Base-by-base conservation (phyloP, 495 filamentous ascomycete genomes). In the Xylaria intraflava region DNA sequence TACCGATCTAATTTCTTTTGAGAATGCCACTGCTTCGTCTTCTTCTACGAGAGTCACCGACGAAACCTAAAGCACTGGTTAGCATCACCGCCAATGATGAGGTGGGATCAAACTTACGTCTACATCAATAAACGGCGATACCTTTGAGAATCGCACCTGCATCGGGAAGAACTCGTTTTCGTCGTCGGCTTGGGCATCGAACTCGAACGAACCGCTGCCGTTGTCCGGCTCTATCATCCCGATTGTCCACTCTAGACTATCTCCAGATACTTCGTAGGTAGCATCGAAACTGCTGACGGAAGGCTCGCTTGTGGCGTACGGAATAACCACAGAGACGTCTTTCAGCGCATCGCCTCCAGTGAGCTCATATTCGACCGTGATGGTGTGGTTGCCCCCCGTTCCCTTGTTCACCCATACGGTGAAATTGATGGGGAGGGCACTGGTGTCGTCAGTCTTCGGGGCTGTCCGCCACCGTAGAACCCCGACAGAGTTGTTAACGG, bases 131-230 rank as follows among this genome's bases (percentile, higher is more conserved):
- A 92, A 90, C 20, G 92, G 92, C 47, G 76, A 82, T 36, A 83
- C 78, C 75, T 95, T 95, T 30, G 86, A 83, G 74, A 97, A 97
- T 24, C 82, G 82, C 27, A 96, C 87, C 42, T 79, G 83, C 91
- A 97, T 96, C 1, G 92, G 92, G 83, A 97, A 97, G 72, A 96
- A 96, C 55, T 94, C 90, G 49, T 84, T 82, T 68, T 96, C 92
- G 49, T 83, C 82, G 43, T 83, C 82, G 26, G 88, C 89, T 61
- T 86, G 83, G 14, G 89, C 87, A 70, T 96, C 92, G 55, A 96
- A 96, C 65, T 96, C 92, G 61, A 97, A 97, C 27, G 84, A 83
- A 17, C 92, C 92, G 22, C 78, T 88, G 1, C 83, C 66, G 64
- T 94, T 94, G 20, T 81, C 83, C 53, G 89, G 86, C 61, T 88